Evolutionary conservation across 345 rosid genomes (phyloP).

Genomic region (Draba incana): DNA sequence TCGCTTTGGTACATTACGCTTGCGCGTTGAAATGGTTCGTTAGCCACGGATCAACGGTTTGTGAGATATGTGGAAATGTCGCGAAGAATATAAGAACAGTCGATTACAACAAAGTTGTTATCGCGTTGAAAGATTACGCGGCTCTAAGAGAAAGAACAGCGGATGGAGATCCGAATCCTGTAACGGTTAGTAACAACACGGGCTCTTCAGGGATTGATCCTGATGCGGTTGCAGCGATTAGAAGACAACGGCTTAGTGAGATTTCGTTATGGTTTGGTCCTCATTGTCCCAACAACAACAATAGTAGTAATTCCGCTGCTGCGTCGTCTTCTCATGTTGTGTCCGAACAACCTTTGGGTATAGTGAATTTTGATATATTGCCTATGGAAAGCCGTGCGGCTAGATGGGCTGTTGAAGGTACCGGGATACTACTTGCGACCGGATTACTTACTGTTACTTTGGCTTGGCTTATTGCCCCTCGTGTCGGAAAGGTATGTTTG

Average conservation of each 20-base stretch:
- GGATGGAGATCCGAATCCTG: constrained; percentile 75
- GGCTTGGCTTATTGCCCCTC: constrained; percentile 97
- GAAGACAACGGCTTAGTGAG: constrained; percentile 88
- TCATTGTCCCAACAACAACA: constrained; percentile 44
- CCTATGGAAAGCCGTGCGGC: constrained; percentile 72
- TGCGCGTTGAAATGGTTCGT: constrained; percentile 98
- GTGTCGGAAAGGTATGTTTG: constrained; percentile 87
- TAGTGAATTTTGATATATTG: constrained; percentile 51
- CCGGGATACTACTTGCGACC: constrained; percentile 88
- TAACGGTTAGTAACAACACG: constrained; percentile 41
- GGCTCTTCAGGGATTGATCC: constrained; percentile 69
- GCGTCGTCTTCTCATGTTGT: constrained; percentile 51
- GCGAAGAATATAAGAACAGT: constrained; percentile 59
- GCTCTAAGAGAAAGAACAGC: constrained; percentile 80
- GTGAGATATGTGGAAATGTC: constrained; percentile 79
- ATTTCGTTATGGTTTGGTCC: constrained; percentile 86
- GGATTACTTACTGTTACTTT: constrained; percentile 87
- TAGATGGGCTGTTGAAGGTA: constrained; percentile 94
- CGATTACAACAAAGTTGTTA: constrained; percentile 67
- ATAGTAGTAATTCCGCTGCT: constrained; percentile 40
- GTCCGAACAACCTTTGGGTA: constrained; percentile 62
- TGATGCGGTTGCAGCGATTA: constrained; percentile 89
- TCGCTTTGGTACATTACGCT: constrained; percentile 83
- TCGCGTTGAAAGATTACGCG: constrained; percentile 75
- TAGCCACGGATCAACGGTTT: constrained; percentile 84